Base-by-base conservation (phyloP, 129 eudicot species). In the Lonicera japonica region DNA sequence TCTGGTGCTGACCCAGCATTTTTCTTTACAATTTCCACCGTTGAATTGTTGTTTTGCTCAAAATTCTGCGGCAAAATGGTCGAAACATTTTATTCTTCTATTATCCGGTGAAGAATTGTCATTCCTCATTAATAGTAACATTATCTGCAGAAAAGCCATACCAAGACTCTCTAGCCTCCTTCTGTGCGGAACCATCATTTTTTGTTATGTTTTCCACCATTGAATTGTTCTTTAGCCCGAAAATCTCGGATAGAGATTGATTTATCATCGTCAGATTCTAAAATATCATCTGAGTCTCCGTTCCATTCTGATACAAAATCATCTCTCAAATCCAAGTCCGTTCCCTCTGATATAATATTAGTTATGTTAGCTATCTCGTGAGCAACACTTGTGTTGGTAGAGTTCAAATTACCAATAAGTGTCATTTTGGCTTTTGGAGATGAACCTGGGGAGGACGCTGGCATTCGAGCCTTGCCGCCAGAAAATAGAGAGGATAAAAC, bases 401-500 rank as follows among this genome's bases (percentile, higher is more conserved):
- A 13, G 53, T 67, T 75, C 21, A 62, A 38, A 20, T 51, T 66
- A 64, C 64, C 64, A 48, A 64, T 65, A 54, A 5, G 11, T 46
- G 69, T 75, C 8, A 48, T 53, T 48, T 67, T 58, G 25, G 73
- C 43, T 12, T 41, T 39, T 65, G 9, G 25, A 16, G 83, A 21
- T 25, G 53, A 52, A 54, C 61, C 19, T 22, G 40, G 70, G 61
- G 69, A 25, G 66, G 47, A 43, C 25, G 50, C 43, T 0, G 64
- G 72, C 11, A 65, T 68, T 29, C 68, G 67, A 29, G 77, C 24
- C 65, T 67, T 72, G 24, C 73, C 60, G 12, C 25, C 68, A 18
- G 94, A 73, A 73, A 82, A 66, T 18, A 87, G 56, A 60, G 86
- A 82, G 7, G 85, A 73, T 21, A 76, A 19, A 71, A 70, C 67